A percentile compares a stretch with the other conserved stretches of the same genome.
Evolutionary conservation across 805 yeast genomes (phyloP).

Genomic region (Spencermartinsiella europaea): DNA sequence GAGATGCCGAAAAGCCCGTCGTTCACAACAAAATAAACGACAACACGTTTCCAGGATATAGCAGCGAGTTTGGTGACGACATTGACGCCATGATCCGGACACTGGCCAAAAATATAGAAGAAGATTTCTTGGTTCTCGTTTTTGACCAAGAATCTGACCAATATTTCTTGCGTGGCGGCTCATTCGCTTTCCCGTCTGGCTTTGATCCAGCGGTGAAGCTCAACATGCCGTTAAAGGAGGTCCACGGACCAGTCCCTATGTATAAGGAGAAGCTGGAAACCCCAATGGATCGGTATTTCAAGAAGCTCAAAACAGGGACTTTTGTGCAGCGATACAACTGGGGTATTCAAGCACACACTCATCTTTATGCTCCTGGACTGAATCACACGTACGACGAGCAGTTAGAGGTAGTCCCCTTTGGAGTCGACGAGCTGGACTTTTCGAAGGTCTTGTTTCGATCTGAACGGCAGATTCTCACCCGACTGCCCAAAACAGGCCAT

Average conservation of each 20-base stretch:
- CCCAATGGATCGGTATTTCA: constrained; percentile 66
- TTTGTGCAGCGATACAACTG: constrained; percentile 64
- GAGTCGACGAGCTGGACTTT: constrained; percentile 34
- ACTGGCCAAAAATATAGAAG: constrained; percentile 43
- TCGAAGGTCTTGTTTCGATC: constrained; percentile 47
- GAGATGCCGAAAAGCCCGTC: constrained; percentile 24
- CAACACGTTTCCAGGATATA: constrained; percentile 35
- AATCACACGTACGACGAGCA: constrained; percentile 39
- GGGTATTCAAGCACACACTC: constrained; percentile 60
- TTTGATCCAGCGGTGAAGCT: constrained; percentile 57
- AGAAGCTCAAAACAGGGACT: constrained; percentile 47
- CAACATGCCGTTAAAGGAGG: constrained; percentile 49
- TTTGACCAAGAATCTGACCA: constrained; percentile 41
- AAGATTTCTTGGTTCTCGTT: constrained; percentile 55
- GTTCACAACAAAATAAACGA: constrained; percentile 38
- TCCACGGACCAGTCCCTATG: constrained; percentile 72
- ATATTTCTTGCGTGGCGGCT: constrained; percentile 52
- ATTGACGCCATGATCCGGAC: constrained; percentile 17
- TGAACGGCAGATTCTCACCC: constrained; percentile 54
- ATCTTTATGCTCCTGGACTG: constrained; percentile 42
- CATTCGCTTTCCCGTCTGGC: constrained; percentile 66
- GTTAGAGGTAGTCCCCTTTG: constrained; percentile 19
- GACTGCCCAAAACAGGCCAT: constrained; percentile 45
- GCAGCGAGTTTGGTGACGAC: constrained; percentile 8
- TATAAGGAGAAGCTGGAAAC: constrained; percentile 50